Evolutionary conservation across 139 green algal species (phyloP).

Genomic region (Picochlorum costavermella): DNA sequence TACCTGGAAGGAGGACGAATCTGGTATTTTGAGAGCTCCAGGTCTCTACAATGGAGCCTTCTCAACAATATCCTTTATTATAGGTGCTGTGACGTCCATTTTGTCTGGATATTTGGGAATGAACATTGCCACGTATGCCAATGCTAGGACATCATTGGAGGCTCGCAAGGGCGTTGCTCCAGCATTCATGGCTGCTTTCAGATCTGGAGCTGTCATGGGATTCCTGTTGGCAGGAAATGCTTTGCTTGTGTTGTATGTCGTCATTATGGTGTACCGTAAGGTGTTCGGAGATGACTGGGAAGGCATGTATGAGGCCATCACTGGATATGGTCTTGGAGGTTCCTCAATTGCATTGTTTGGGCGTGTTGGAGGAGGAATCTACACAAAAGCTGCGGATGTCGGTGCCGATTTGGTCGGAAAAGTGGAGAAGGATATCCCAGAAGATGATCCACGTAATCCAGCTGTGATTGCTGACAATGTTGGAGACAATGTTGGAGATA

Average conservation of each 20-base stretch:
- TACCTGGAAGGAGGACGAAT: constrained; percentile 46
- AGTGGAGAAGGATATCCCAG: constrained; percentile 95
- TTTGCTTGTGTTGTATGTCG: constrained; percentile 79
- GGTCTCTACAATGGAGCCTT: constrained; percentile 80
- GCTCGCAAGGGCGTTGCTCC: constrained; percentile 88
- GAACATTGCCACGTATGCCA: constrained; percentile 96
- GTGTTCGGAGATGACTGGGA: constrained; percentile 88
- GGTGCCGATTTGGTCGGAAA: constrained; percentile 97
- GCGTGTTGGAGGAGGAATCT: constrained; percentile 91
- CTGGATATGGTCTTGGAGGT: constrained; percentile 92
- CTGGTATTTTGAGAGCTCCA: constrained; percentile 44
- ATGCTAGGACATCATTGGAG: constrained; percentile 88
- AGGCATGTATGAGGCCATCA: constrained; percentile 91
- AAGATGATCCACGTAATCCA: constrained; percentile 98
- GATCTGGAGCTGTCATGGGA: constrained; percentile 95
- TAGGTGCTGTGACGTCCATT: constrained; percentile 84
- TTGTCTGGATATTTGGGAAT: constrained; percentile 92
- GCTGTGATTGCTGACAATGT: constrained; percentile 98
- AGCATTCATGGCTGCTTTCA: constrained; percentile 93
- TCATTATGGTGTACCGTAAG: constrained; percentile 61
- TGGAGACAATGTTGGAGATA: constrained; percentile 97
- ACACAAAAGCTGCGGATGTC: constrained; percentile 97
- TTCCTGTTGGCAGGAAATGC: constrained; percentile 86
- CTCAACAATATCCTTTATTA: constrained; percentile 85
- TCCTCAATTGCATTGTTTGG: constrained; percentile 96